These are phyloP conservation scores for Knufia petricola DNA, from an alignment of 2,329 filamentous ascomycete species.

Conservation along the genomic window DNA sequence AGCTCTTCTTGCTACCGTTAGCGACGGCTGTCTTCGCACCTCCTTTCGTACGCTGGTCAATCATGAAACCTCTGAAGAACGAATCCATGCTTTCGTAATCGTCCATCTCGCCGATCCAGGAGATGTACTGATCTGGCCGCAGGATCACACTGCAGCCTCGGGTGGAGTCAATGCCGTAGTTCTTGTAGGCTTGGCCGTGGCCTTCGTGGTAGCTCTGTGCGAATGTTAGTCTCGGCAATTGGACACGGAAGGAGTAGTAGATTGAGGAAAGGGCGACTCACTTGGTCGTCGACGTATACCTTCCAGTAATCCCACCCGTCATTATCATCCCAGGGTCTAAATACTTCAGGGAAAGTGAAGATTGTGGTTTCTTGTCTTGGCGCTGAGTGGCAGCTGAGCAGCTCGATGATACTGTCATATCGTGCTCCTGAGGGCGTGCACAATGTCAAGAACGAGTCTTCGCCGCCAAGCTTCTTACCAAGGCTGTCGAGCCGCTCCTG, in stretches of 20 bases:
- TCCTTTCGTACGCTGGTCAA: constrained; percentile 3
- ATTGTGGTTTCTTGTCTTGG: constrained; percentile 42
- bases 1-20: background rate
- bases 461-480: constrained; percentile 34
- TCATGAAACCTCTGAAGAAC: constrained; percentile 18
- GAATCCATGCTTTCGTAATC: constrained; percentile 17
- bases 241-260: no score
- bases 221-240: background rate
- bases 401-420: constrained; percentile 46
- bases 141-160: constrained; percentile 51
- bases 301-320: constrained; percentile 49
- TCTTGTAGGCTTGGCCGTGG: constrained; percentile 39
- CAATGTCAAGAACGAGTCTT: constrained; percentile 35
- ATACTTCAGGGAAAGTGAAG: constrained; percentile 42
- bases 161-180: constrained; percentile 48
- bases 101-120: constrained; percentile 19
- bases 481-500: constrained; percentile 39
- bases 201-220: constrained; percentile 44
- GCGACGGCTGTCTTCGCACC: background rate
- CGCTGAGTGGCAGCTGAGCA: constrained; percentile 51
- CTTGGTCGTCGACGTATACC: constrained; percentile 44
- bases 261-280: constrained; percentile 37
- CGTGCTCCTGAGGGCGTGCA: constrained; percentile 32
- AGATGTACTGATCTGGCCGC: constrained; percentile 59
- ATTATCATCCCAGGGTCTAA: constrained; percentile 39